phyloP scores from a whole-genome alignment of 2,329 filamentous ascomycete species.

The Verticillium zaregamsianum region DNA sequence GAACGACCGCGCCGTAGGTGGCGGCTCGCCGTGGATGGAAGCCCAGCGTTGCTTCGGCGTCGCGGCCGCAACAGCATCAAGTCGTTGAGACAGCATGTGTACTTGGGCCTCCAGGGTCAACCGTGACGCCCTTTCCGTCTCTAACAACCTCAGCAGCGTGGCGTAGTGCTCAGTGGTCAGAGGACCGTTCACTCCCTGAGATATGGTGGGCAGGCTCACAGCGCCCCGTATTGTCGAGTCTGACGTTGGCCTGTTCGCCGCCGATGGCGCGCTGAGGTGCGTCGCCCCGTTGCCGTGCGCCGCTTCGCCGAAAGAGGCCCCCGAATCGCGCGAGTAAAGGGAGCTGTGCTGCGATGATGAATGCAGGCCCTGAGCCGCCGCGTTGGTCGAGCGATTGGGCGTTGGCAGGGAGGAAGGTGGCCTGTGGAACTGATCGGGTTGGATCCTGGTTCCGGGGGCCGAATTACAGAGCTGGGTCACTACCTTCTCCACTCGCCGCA shows the following conservation, averaged over 20 bases:
- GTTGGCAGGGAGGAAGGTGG: conserved; percentile 19
- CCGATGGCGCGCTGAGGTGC: conserved; percentile 24
- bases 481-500: conserved; percentile 49
- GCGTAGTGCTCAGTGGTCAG: conserved; percentile 44
- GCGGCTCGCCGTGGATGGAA: conserved; percentile 20
- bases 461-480: conserved; percentile 46
- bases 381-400: conserved; percentile 13
- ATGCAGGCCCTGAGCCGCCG: background rate
- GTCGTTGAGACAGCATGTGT: conserved; percentile 43
- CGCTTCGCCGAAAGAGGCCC: background rate
- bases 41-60: conserved; percentile 15
- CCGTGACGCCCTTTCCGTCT: conserved; percentile 53
- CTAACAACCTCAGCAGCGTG: conserved; percentile 46
- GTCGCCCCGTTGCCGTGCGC: conserved; percentile 26
- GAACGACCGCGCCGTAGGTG: conserved; percentile 30
- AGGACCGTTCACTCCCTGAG: conserved; percentile 23
- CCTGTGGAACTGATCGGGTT: conserved; percentile 20
- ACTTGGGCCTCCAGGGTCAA: conserved; percentile 54
- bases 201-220: conserved; percentile 37
- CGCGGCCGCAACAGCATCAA: conserved; percentile 40
- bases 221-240: conserved; percentile 44
- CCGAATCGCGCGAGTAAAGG: conserved; percentile 35
- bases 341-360: conserved; percentile 18
- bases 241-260: conserved; percentile 33
- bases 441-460: conserved; percentile 33